Conservation (phyloP, 257 asterid species). For the Gynochthodes officinalis region DNA sequence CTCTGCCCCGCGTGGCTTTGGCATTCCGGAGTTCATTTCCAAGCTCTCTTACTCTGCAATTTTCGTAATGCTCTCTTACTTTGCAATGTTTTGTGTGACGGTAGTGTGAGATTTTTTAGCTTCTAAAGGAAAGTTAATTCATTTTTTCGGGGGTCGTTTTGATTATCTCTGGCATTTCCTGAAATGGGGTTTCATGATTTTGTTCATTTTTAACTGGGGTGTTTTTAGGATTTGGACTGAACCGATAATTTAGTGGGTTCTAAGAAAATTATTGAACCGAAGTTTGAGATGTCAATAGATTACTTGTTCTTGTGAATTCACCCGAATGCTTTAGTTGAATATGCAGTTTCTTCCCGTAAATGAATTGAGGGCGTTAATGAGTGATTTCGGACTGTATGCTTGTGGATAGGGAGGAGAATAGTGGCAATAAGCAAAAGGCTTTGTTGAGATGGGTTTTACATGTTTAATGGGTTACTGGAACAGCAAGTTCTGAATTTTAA, state of each 20-base stretch:
- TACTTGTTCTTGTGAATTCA: neutral
- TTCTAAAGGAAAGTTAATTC: neutral
- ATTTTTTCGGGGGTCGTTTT: neutral
- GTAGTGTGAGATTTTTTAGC: neutral
- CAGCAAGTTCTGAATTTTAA: neutral
- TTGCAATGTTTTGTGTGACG: neutral
- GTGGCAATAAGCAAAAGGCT: neutral
- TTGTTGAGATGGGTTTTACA: neutral
- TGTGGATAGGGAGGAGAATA: neutral
- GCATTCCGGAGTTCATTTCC: slow-evolving; percentile 85
- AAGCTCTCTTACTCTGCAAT: slow-evolving; percentile 83
- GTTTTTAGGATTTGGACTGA: slow-evolving; percentile 8
- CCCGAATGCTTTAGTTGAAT: neutral
- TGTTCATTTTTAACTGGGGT: neutral
- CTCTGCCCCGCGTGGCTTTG: slow-evolving; percentile 99
- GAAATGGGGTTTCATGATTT: neutral
- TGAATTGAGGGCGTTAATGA: neutral
- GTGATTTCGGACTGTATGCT: neutral
- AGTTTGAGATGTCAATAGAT: neutral
- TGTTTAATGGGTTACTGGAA: neutral
- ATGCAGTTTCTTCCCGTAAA: neutral
- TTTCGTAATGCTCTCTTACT: slow-evolving; percentile 42
- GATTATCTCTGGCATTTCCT: neutral
- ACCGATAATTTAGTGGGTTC: neutral
- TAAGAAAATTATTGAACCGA: neutral